These are phyloP conservation scores for Lonicera japonica DNA, from an alignment of 129 eudicot species.

Conservation along the genomic window DNA sequence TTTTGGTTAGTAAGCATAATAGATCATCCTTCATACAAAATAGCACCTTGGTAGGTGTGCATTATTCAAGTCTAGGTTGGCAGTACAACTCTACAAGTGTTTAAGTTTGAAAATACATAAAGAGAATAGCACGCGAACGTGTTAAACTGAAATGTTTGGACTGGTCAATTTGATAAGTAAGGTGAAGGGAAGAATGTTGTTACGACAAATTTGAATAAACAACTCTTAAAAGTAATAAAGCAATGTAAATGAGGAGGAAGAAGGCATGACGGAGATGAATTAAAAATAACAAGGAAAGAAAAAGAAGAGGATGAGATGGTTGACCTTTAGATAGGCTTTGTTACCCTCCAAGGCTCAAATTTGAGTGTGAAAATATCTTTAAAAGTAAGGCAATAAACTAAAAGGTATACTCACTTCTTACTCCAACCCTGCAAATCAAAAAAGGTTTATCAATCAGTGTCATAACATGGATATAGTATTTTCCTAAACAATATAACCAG, in stretches of 20 bases:
- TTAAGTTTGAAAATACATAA: too few species aligned
- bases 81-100: not conserved
- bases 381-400: not conserved
- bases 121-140: not conserved
- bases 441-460: slow-evolving; percentile 6
- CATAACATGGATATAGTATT: slow-evolving; percentile 7
- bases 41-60: not conserved
- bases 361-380: slow-evolving; percentile 3
- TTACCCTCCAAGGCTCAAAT: not conserved
- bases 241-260: not conserved
- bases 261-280: not conserved
- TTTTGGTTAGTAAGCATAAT: too few species aligned
- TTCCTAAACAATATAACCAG: not conserved
- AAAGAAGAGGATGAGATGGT: not conserved
- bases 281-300: too few species aligned
- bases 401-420: slow-evolving; percentile 64
- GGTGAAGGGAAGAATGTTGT: too few species aligned
- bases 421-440: slow-evolving; percentile 88
- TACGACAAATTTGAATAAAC: not conserved
- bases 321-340: not conserved
- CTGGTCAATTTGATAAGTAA: too few species aligned
- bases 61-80: not conserved
- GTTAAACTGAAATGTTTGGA: too few species aligned
- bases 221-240: too few species aligned
- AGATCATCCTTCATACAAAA: not conserved